phyloP scores from a whole-genome alignment of 2,329 filamentous ascomycete species.

The Phyllosticta paracitricarpa region DNA sequence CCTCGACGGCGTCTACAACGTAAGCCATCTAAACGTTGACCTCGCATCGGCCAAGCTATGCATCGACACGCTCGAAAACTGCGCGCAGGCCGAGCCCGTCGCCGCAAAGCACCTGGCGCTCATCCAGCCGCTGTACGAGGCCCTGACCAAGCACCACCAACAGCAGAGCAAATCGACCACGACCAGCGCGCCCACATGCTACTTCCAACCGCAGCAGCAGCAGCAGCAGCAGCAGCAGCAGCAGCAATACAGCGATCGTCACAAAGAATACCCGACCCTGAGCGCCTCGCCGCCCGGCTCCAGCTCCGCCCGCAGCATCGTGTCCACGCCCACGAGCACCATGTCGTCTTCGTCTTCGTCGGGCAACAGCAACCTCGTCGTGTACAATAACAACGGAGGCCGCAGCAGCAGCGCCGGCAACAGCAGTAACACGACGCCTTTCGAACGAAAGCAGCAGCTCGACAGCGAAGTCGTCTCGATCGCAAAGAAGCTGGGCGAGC shows the following conservation, averaged over 20 bases:
- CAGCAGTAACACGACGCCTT: slow-evolving; percentile 14
- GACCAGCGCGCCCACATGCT: slow-evolving; percentile 11
- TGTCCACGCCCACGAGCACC: background rate
- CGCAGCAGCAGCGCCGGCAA: slow-evolving; percentile 12
- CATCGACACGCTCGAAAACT: slow-evolving; percentile 26
- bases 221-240: background rate
- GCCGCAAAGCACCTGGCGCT: slow-evolving; percentile 23
- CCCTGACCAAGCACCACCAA: slow-evolving; percentile 21
- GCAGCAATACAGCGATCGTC: background rate
- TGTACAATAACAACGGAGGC: background rate
- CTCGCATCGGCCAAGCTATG: slow-evolving; percentile 24
- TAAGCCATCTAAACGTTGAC: slow-evolving; percentile 20
- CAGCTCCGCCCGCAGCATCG: background rate
- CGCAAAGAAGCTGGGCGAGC: slow-evolving; percentile 23
- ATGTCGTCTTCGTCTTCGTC: background rate
- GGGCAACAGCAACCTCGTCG: background rate
- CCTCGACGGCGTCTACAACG: slow-evolving; percentile 21
- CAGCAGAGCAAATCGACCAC: slow-evolving; percentile 16
- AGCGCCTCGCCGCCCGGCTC: background rate
- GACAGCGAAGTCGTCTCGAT: slow-evolving; percentile 24
- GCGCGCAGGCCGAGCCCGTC: slow-evolving; percentile 22
- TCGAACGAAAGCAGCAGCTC: background rate
- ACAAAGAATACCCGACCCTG: background rate
- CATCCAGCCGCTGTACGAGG: slow-evolving; percentile 26
- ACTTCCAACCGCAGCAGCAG: background rate